phyloP scores from a whole-genome alignment of 306 rosid species.

The Phaseolus lunatus region DNA sequence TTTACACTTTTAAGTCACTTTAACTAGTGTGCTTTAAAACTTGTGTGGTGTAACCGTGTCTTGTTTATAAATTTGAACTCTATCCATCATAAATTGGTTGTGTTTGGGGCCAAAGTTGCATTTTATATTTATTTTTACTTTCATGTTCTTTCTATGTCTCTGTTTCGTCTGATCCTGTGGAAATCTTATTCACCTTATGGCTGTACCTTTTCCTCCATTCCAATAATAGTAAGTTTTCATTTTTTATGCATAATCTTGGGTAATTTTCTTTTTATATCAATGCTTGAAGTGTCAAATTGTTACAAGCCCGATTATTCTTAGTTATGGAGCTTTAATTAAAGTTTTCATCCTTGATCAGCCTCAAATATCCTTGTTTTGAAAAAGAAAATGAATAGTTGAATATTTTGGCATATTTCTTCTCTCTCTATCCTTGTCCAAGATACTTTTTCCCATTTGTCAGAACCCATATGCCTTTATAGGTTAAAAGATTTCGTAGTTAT shows the following conservation, averaged over 20 bases:
- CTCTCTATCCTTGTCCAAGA: neutral
- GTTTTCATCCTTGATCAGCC: neutral
- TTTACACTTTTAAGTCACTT: neutral
- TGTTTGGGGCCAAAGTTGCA: neutral
- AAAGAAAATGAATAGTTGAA: neutral
- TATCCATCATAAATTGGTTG: neutral
- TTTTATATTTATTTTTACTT: neutral
- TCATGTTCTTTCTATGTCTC: neutral
- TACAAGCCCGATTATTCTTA: neutral
- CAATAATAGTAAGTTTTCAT: neutral
- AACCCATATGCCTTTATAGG: neutral
- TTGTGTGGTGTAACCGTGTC: neutral
- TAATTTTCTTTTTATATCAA: neutral
- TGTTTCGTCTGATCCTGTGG: neutral
- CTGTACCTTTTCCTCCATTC: neutral
- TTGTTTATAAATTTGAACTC: neutral
- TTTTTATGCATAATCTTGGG: neutral
- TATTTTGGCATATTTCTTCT: neutral
- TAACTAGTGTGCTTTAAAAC: neutral
- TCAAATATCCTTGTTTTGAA: neutral
- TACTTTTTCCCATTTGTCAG: no score
- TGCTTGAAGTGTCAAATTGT: neutral
- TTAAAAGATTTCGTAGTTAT: conserved; percentile 2
- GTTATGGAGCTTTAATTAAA: neutral
- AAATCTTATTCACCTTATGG: neutral